A percentile compares a stretch with the other conserved stretches of the same genome.
These are phyloP conservation scores for Gossypium davidsonii DNA, from an alignment of 441 rosid genomes.

Conservation along the genomic window DNA sequence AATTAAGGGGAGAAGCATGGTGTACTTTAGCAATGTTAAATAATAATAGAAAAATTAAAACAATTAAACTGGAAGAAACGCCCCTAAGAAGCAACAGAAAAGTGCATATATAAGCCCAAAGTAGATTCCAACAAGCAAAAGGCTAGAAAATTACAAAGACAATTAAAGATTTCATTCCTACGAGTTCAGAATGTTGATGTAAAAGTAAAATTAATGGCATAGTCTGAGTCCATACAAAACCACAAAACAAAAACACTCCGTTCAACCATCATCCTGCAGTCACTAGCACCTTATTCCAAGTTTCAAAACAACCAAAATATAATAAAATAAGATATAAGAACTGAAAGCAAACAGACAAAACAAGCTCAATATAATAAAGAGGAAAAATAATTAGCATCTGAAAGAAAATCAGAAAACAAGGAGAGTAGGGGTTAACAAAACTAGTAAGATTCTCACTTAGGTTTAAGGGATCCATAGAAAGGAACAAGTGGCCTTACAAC, in stretches of 20 bases:
- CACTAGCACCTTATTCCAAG: not conserved
- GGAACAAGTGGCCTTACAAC: not conserved
- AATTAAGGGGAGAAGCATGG: not conserved
- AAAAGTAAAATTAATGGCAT: not conserved
- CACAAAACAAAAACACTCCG: not conserved
- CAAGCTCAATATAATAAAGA: not conserved
- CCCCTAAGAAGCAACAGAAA: slow-evolving; percentile 1
- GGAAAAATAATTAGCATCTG: not conserved
- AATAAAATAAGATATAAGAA: not conserved
- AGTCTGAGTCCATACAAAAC: not conserved
- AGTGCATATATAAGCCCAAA: not conserved
- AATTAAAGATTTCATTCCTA: not conserved
- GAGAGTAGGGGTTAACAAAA: not conserved
- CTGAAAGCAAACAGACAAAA: not conserved
- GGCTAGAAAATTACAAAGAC: not conserved
- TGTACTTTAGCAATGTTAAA: slow-evolving; percentile 1
- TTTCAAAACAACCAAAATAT: not conserved
- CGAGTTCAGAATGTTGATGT: not conserved
- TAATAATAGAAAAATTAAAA: not conserved
- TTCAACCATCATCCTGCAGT: not conserved
- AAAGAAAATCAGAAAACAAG: not conserved
- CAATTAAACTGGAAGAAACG: not conserved
- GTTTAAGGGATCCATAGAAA: not conserved
- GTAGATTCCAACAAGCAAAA: not conserved
- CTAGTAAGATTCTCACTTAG: not conserved